phyloP scores from a whole-genome alignment of 345 rosid genomes.

The Rhodamnia argentea region DNA sequence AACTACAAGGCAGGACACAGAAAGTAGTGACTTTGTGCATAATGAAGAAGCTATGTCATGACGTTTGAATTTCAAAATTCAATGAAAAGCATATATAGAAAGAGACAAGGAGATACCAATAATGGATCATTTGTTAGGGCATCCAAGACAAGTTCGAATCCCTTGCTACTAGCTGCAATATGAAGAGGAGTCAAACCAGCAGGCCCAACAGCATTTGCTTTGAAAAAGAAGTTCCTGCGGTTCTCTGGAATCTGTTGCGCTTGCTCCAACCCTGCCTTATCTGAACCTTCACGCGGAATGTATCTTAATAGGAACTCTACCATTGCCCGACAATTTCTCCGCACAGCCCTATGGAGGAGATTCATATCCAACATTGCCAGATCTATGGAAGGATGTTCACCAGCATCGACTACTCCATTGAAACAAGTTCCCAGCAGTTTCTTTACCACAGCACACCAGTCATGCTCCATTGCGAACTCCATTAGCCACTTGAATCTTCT shows the following conservation, averaged over 20 bases:
- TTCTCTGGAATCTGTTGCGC: conserved; percentile 3
- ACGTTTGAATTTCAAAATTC: neutral
- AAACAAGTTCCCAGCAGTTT: conserved; percentile 37
- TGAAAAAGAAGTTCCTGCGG: conserved; percentile 18
- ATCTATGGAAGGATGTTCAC: conserved; percentile 26
- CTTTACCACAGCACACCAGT: conserved; percentile 72
- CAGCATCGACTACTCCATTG: conserved; percentile 30
- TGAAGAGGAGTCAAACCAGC: conserved; percentile 78
- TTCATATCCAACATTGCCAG: conserved; percentile 38
- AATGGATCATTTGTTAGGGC: conserved; percentile 63
- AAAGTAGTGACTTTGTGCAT: neutral
- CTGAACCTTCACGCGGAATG: conserved; percentile 16
- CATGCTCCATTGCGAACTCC: conserved; percentile 58
- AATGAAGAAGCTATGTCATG: neutral
- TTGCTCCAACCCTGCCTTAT: conserved; percentile 15
- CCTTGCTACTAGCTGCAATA: conserved; percentile 48
- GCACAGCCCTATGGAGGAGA: conserved; percentile 55
- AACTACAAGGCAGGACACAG: neutral
- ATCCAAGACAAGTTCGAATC: conserved; percentile 44
- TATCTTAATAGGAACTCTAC: conserved; percentile 45
- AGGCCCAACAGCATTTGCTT: conserved; percentile 41
- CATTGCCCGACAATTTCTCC: conserved; percentile 40
- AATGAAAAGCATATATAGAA: neutral
- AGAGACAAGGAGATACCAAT: conserved; percentile 23
- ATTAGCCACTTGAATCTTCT: conserved; percentile 48